Percentiles rank a stretch among this genome's conserved stretches.
phyloP scores from a whole-genome alignment of 306 rosid species.

The Cicer cuneatum region DNA sequence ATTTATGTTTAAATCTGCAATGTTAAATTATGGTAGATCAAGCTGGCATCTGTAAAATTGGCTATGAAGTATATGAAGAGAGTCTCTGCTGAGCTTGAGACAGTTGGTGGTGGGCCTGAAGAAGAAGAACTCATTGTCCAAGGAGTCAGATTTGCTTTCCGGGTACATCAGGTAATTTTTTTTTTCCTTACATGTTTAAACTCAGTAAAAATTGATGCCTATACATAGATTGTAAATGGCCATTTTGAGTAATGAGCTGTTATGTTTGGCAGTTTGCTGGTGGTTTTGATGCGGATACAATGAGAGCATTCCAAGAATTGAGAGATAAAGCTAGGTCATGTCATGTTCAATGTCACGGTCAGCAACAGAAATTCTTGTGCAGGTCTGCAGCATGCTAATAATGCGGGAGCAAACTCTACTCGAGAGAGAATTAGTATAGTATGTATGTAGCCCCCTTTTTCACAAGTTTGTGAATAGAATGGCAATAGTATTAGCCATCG shows the following conservation, averaged over 20 bases:
- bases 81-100: conserved; percentile 93
- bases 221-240: background rate
- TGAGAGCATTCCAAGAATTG: conserved; percentile 94
- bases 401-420: conserved; percentile 86
- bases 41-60: conserved; percentile 92
- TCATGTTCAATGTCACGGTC: conserved; percentile 83
- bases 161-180: conserved; percentile 87
- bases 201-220: conserved; percentile 12
- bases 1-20: conserved; percentile 42
- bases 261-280: conserved; percentile 85
- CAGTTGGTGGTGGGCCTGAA: conserved; percentile 86
- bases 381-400: conserved; percentile 74
- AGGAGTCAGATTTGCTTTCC: conserved; percentile 93
- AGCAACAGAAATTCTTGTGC: conserved; percentile 70
- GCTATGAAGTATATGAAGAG: conserved; percentile 98
- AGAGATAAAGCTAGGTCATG: conserved; percentile 92
- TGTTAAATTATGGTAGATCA: conserved; percentile 62
- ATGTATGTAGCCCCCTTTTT: conserved; percentile 10
- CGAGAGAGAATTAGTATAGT: conserved; percentile 57
- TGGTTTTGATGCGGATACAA: conserved; percentile 93
- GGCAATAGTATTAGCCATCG: conserved; percentile 50
- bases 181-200: background rate
- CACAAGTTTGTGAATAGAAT: conserved; percentile 62
- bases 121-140: conserved; percentile 97
- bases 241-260: conserved; percentile 19